Conservation (phyloP, 2,329 filamentous ascomycete species). For the Acrocalymma vagum region DNA sequence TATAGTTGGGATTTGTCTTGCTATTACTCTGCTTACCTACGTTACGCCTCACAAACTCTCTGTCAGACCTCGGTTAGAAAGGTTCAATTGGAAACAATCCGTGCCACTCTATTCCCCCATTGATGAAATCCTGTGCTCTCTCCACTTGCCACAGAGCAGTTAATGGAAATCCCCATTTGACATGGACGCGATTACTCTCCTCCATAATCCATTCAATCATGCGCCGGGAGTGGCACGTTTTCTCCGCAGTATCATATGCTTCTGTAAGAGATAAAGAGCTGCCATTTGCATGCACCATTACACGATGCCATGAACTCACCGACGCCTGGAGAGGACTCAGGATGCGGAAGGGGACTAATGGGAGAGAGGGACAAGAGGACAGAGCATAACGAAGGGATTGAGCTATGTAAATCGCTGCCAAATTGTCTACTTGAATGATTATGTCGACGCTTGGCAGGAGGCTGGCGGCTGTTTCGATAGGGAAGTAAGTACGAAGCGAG, state of each 20-base stretch:
- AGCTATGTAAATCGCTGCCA: constrained; percentile 6
- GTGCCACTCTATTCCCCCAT: constrained; percentile 2
- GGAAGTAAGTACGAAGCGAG: constrained; percentile 7
- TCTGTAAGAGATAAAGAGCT: background rate
- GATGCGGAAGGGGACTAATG: constrained; percentile 4
- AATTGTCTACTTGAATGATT: constrained; percentile 2
- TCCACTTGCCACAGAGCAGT: background rate
- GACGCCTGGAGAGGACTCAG: background rate
- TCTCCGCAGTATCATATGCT: background rate
- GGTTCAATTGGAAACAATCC: background rate
- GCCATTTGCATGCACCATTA: background rate
- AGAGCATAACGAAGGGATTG: constrained; percentile 7
- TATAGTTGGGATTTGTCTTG: too few relatives aligned
- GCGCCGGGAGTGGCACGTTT: background rate
- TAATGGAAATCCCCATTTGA: constrained; percentile 2
- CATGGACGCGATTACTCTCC: background rate
- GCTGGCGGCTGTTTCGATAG: background rate
- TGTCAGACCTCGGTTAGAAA: too few relatives aligned
- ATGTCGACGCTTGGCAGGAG: constrained; percentile 3
- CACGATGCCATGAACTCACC: constrained; percentile 1
- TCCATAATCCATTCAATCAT: constrained; percentile 3
- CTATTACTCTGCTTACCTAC: too few relatives aligned
- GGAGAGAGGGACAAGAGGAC: background rate
- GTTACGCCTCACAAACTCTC: too few relatives aligned
- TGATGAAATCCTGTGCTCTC: constrained; percentile 3